phyloP scores from a whole-genome alignment of 768 basidiomycete genomes.

The Lyophyllum atratum region DNA sequence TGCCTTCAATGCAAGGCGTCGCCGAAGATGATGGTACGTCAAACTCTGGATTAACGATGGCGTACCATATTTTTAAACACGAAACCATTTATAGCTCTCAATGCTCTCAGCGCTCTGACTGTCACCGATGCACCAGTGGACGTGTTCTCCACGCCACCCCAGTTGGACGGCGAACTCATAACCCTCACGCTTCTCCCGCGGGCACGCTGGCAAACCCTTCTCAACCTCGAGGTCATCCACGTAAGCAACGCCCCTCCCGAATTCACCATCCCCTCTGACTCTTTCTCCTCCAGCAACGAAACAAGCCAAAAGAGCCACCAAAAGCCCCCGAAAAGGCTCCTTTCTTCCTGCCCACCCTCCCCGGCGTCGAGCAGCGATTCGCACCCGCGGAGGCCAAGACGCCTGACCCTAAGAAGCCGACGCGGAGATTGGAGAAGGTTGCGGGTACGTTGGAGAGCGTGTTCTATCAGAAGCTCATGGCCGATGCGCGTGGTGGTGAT shows the following conservation, averaged over 20 bases:
- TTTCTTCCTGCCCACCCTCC: constrained; percentile 93
- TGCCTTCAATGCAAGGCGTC: constrained; percentile 85
- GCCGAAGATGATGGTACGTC: constrained; percentile 76
- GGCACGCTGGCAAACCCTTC: constrained; percentile 93
- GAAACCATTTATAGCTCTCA: constrained; percentile 51
- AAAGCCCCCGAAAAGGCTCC: constrained; percentile 95
- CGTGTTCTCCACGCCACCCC: constrained; percentile 83
- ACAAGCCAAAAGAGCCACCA: constrained; percentile 94
- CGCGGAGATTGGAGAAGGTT: constrained; percentile 54
- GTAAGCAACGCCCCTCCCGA: constrained; percentile 38
- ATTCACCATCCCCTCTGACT: background rate
- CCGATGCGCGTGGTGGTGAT: constrained; percentile 55
- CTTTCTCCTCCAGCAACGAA: constrained; percentile 66
- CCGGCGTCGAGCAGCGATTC: constrained; percentile 85
- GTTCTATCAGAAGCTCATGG: constrained; percentile 66
- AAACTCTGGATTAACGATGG: background rate
- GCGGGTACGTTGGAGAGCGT: constrained; percentile 60
- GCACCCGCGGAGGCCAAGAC: constrained; percentile 48
- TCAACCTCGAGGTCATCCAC: constrained; percentile 94
- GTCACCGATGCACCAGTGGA: constrained; percentile 63
- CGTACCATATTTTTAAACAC: background rate
- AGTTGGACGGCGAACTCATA: constrained; percentile 87
- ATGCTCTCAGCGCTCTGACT: constrained; percentile 66
- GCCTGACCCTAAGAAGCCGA: constrained; percentile 41
- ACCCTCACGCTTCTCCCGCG: constrained; percentile 92